Evolutionary conservation across 2,329 filamentous ascomycete species (phyloP), one percentile per base, ranked within the genome.

Genomic region (Xylaria sp.): DNA sequence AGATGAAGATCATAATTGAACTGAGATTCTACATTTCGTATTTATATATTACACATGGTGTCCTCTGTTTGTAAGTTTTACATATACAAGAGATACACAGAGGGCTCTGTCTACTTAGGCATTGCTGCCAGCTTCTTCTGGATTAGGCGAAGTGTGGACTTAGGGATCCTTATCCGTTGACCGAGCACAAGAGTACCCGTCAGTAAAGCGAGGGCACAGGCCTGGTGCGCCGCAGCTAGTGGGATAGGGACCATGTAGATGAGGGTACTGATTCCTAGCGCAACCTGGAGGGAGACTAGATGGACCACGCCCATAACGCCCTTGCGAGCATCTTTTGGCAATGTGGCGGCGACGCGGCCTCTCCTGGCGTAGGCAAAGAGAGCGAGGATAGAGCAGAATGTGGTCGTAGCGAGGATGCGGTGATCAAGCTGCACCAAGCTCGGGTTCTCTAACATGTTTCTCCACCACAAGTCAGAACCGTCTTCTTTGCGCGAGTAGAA

Each of bases 391-490:
- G 90, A 85, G 56, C 87, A 90, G 77, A 97, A 96, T 0, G 94
- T 97, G 15, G 92, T 93, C 49, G 89, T 92, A 61, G 95, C 96
- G 37, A 98, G 84, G 70, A 96, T 92, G 46, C 96, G 90, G 81
- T 99, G 95, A 78, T 99, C 92, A 46, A 99, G 87, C 80, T 99
- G 96, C 2, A 98, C 96, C 25, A 96, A 87, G 15, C 91, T 94
- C 3, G 95, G 96, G 80, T 99, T 99, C 82, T 98, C 95, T 35
- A 98, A 89, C 84, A 96, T 91, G 79, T 99, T 99, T 73, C 95
- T 89, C 95, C 95, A 99, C 88, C 91, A 93, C 17, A 98, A 82
- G 73, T 99, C 96, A 12, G 88, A 89, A 43, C 85, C 82, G 75
- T 97, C 92, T 42, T 89, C 83, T 61, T 85, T 86, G 72, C 93